These are phyloP conservation scores for Podospora bellae-mahoneyi DNA, from an alignment of 495 filamentous ascomycete species.

Conservation along the genomic window DNA sequence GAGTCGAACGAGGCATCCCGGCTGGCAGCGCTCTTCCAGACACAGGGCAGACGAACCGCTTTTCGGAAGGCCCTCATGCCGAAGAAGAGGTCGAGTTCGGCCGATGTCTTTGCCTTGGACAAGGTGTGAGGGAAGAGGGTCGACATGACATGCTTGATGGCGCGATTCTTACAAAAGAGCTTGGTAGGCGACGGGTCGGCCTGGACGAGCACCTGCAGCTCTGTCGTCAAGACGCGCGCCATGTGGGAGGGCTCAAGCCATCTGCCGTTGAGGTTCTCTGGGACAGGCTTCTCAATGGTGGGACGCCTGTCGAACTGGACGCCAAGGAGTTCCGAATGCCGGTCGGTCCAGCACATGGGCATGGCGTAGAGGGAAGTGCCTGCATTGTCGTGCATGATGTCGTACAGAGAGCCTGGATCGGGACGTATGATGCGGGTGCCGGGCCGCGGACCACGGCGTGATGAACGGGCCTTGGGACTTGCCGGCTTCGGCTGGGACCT, in stretches of 20 bases:
- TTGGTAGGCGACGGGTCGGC: constrained; percentile 9
- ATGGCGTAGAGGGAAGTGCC: constrained; percentile 38
- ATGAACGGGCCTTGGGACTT: background rate
- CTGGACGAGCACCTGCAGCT: constrained; percentile 35
- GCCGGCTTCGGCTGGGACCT: constrained; percentile 10
- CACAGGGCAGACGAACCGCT: constrained; percentile 33
- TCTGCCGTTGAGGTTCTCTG: constrained; percentile 18
- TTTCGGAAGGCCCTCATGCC: constrained; percentile 31
- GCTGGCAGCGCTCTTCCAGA: constrained; percentile 34
- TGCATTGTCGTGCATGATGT: constrained; percentile 46
- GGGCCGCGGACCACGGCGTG: constrained; percentile 7
- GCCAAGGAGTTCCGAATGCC: constrained; percentile 39
- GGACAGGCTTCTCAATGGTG: constrained; percentile 33
- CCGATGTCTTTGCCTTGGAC: constrained; percentile 20
- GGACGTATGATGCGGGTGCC: constrained; percentile 29
- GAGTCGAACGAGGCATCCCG: constrained; percentile 37
- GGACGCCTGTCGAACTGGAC: constrained; percentile 37
- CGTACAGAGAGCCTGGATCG: constrained; percentile 44
- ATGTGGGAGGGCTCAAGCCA: constrained; percentile 29
- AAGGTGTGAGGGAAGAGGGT: constrained; percentile 37
- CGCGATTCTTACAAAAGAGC: constrained; percentile 25
- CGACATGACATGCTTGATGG: constrained; percentile 36
- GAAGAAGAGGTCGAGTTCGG: constrained; percentile 39
- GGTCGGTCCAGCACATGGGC: constrained; percentile 48
- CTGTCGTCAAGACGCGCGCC: constrained; percentile 28